phyloP scores from a whole-genome alignment of 805 yeast genomes.

The Candida yuanshanica region DNA sequence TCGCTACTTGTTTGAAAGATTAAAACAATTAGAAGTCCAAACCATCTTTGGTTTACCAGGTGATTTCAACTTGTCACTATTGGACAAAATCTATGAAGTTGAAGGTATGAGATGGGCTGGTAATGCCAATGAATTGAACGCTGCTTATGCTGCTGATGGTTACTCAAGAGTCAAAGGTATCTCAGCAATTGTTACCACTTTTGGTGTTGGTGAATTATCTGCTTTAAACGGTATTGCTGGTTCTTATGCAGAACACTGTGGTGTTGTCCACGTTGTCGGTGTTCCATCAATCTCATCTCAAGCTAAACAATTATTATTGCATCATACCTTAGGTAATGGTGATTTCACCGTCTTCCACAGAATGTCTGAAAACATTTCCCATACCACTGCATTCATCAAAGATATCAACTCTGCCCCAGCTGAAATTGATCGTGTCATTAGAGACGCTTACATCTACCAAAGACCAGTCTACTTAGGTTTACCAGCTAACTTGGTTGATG shows the following conservation, averaged over 20 bases:
- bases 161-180: conserved; percentile 77
- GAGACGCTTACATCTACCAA: conserved; percentile 64
- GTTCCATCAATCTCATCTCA: conserved; percentile 75
- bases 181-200: conserved; percentile 72
- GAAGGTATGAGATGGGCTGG: conserved; percentile 84
- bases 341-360: conserved; percentile 73
- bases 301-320: conserved; percentile 65
- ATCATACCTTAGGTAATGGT: conserved; percentile 82
- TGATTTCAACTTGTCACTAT: conserved; percentile 67
- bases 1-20: conserved; percentile 70
- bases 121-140: conserved; percentile 84
- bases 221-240: conserved; percentile 88
- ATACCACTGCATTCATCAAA: conserved; percentile 57
- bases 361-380: conserved; percentile 71
- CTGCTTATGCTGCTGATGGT: conserved; percentile 87
- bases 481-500: conserved; percentile 77
- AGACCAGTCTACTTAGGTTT: conserved; percentile 80
- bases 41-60: conserved; percentile 81
- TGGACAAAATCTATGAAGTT: conserved; percentile 70
- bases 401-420: conserved; percentile 62
- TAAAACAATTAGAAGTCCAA: conserved; percentile 63
- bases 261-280: conserved; percentile 79
- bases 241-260: conserved; percentile 85
- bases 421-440: conserved; percentile 68
- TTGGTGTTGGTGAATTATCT: conserved; percentile 86